Evolutionary conservation across 2,329 filamentous ascomycete species (phyloP).

Genomic region (Aureobasidium zeae): DNA sequence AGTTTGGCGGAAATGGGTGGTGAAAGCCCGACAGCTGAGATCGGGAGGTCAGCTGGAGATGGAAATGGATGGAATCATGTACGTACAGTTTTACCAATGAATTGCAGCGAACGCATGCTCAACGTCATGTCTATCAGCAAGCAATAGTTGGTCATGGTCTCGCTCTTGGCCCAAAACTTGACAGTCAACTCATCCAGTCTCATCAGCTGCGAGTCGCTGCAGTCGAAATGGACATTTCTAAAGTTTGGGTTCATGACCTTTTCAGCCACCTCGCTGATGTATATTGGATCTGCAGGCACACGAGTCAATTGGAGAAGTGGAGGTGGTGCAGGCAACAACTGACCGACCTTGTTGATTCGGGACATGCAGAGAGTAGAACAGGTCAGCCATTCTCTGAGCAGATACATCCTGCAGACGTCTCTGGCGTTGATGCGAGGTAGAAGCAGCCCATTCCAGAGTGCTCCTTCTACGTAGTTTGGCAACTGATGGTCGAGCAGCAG

Average conservation of each 20-base stretch:
- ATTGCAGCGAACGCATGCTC: constrained; percentile 65
- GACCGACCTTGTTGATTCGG: constrained; percentile 40
- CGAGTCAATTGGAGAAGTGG: neutral
- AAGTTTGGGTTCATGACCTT: constrained; percentile 88
- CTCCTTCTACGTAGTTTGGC: constrained; percentile 44
- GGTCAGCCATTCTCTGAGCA: constrained; percentile 66
- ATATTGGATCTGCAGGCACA: constrained; percentile 63
- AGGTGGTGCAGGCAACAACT: neutral
- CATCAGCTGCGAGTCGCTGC: constrained; percentile 53
- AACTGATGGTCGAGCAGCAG: constrained; percentile 28
- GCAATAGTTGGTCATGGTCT: constrained; percentile 46
- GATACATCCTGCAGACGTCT: constrained; percentile 66
- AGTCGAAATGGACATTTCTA: constrained; percentile 66
- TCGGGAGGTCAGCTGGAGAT: neutral
- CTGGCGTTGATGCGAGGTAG: constrained; percentile 54
- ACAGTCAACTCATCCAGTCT: constrained; percentile 57
- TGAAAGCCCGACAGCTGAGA: constrained; percentile 49
- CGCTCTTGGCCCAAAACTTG: constrained; percentile 61
- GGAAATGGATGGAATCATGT: neutral
- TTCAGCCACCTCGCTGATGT: constrained; percentile 73
- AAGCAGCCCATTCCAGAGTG: constrained; percentile 54
- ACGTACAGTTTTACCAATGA: constrained; percentile 55
- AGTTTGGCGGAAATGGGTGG: constrained; percentile 69
- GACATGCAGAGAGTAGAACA: constrained; percentile 79
- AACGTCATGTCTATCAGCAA: constrained; percentile 64